These are phyloP conservation scores for Plenodomus biglobosus DNA, from an alignment of 2,329 filamentous ascomycete genomes.

Conservation along the genomic window DNA sequence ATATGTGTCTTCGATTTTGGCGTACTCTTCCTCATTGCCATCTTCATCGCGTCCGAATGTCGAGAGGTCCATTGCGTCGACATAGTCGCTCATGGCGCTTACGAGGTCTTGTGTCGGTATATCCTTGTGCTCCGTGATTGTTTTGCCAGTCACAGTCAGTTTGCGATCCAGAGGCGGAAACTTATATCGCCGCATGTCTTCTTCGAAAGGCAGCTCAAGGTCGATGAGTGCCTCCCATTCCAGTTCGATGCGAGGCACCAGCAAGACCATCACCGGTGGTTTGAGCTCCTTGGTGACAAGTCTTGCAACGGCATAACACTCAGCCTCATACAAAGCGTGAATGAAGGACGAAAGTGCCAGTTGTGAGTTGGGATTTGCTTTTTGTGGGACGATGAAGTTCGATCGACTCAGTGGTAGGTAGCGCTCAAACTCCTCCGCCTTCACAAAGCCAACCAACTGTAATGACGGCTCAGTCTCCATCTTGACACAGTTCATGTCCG, in stretches of 20 bases:
- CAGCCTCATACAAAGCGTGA: constrained; percentile 80
- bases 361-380: constrained; percentile 76
- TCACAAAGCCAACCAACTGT: constrained; percentile 84
- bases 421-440: constrained; percentile 73
- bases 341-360: constrained; percentile 87
- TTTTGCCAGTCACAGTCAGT: constrained; percentile 80
- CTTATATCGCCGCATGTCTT: constrained; percentile 86
- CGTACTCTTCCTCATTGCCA: constrained; percentile 66
- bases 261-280: constrained; percentile 72
- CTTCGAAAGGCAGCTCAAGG: constrained; percentile 85
- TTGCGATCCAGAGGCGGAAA: constrained; percentile 90
- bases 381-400: constrained; percentile 75
- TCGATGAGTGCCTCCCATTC: constrained; percentile 87
- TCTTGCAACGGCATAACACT: constrained; percentile 82
- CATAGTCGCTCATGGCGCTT: constrained; percentile 84
- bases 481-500: constrained; percentile 85
- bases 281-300: constrained; percentile 83
- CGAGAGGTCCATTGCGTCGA: constrained; percentile 89
- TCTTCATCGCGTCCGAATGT: constrained; percentile 71
- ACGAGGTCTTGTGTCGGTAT: constrained; percentile 74
- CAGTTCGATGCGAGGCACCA: constrained; percentile 77
- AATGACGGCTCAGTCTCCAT: constrained; percentile 75
- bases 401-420: constrained; percentile 83
- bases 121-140: constrained; percentile 78
- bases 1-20: constrained; percentile 77